Evolutionary conservation across 352 stramenopile species (phyloP).

Genomic region (Globisporangium barbulae): DNA sequence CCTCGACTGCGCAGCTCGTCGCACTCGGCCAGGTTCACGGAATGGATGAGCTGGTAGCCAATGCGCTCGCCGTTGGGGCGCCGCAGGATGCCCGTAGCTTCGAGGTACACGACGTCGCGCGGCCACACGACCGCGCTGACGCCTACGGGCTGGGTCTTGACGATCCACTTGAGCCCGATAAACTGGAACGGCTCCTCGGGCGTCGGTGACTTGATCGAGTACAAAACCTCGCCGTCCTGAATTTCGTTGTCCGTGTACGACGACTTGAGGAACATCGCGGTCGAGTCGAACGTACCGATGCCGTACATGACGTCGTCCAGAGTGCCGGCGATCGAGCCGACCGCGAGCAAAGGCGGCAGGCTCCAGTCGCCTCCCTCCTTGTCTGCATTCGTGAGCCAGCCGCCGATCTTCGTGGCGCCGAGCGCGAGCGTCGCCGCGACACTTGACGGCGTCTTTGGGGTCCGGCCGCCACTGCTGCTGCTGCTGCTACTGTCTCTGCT

Average conservation of each 20-base stretch:
- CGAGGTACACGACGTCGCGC: conserved; percentile 27
- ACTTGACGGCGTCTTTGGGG: not conserved
- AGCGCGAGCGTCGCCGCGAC: conserved; percentile 13
- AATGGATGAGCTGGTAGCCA: conserved; percentile 55
- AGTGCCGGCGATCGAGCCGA: conserved; percentile 34
- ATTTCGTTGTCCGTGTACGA: conserved; percentile 47
- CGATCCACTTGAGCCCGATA: conserved; percentile 46
- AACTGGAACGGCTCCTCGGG: conserved; percentile 39
- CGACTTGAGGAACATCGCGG: conserved; percentile 47
- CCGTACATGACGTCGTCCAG: conserved; percentile 68
- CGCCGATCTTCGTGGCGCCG: conserved; percentile 14
- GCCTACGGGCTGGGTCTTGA: conserved; percentile 23
- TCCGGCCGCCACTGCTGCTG: not conserved
- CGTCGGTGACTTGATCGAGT: conserved; percentile 37
- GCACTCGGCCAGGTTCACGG: conserved; percentile 33
- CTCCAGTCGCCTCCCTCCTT: conserved; percentile 21
- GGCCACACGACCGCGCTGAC: conserved; percentile 36
- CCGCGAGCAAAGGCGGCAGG: conserved; percentile 35
- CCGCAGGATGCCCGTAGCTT: conserved; percentile 29
- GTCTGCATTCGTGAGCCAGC: conserved; percentile 14
- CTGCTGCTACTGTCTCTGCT: not conserved
- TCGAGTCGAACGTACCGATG: conserved; percentile 39
- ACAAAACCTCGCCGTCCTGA: conserved; percentile 47
- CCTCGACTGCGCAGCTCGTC: conserved; percentile 29
- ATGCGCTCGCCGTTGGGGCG: conserved; percentile 33